Evolutionary conservation across 164 flowering plant genomes (phyloP).

Genomic region (Vitis vinifera): ASM3070453v1 NC_081822.1:20154501-20155000

Average conservation of each 20-base stretch:
- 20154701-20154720: background rate
- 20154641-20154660: background rate
- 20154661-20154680: too few relatives aligned
- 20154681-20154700: too few relatives aligned
- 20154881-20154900: slow-evolving; percentile 22
- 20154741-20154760: slow-evolving; percentile 16
- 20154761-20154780: slow-evolving; percentile 15
- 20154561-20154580: slow-evolving; percentile 50
- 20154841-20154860: slow-evolving; percentile 28
- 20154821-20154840: slow-evolving; percentile 25
- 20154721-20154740: too few relatives aligned
- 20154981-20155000: too few relatives aligned
- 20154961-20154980: too few relatives aligned
- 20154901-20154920: slow-evolving; percentile 12
- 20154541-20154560: slow-evolving; percentile 52
- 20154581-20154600: slow-evolving; percentile 58
- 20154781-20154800: slow-evolving; percentile 18
- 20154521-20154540: slow-evolving; percentile 30
- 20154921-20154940: too few relatives aligned
- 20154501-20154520: slow-evolving; percentile 36
- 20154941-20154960: too few relatives aligned
- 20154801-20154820: slow-evolving; percentile 16
- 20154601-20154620: slow-evolving; percentile 50
- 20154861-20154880: slow-evolving; percentile 23
- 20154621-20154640: background rate